Base-by-base conservation (phyloP, 2,329 filamentous ascomycete genomes). In the Cadophora malorum region DNA sequence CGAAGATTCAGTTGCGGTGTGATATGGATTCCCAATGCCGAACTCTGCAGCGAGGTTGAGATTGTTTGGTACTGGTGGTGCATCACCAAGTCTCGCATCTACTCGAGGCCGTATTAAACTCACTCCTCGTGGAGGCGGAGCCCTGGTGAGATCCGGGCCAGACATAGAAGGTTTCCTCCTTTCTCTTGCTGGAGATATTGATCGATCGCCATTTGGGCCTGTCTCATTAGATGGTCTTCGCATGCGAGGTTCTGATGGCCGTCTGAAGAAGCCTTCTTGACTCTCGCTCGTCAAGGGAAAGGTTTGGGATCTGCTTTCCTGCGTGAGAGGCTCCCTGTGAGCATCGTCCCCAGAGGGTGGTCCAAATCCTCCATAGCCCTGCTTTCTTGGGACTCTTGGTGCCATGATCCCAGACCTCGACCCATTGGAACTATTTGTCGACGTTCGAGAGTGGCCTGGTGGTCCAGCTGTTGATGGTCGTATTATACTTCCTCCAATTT, bases 21-120 rank as follows among this genome's bases (percentile, higher is more conserved):
- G 89, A 73, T 91, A 90, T 0, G 88, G 86, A 72, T 90, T 90
- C 41, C 85, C 83, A 28, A 82, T 77, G 12, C 87, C 87, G 71
- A 90, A 90, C 67, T 89, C 88, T 38, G 82, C 83, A 1, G 84
- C 85, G 8, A 89, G 80, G 72, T 90, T 86, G 52, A 89, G 63
- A 52, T 74, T 72, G n/a, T 63, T 55, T 25, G 76, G 74, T 10
- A 76, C 55, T 50, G 71, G 70, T 41, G 74, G 75, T 53, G 70
- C 67, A 49, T 75, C 72, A 10, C 72, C 73, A 49, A 68, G 55
- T 62, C 47, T 69, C 4, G 65, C 60, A 59, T 71, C 73, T 35
- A 59, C 61, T 60, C 76, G 67, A 21, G 72, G 69, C 63, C 70
- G 70, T 16, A 74, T 73, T 16, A 77, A 61, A 63, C 76, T 78